Evolutionary conservation across 345 rosid species (phyloP), one percentile per base, ranked within the genome.

Genomic region (Sisymbrium altissimum): DNA sequence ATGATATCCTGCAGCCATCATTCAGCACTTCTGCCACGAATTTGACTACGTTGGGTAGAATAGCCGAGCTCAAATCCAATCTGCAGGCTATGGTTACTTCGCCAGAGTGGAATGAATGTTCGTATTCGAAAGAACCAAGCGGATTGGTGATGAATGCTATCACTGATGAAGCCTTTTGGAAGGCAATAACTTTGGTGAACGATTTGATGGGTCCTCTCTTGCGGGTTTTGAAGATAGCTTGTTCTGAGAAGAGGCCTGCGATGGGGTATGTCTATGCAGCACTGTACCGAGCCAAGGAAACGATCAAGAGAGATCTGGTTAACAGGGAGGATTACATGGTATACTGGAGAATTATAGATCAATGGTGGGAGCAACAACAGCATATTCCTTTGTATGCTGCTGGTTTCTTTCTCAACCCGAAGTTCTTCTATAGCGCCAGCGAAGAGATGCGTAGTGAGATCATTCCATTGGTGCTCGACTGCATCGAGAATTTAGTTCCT

Each of bases 351-450:
- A 86, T 86, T 40, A 88, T 94, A 39, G 93, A 94, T 80, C 82
- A 68, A 13, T 79, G 96, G 83, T 94, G 96, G 97, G 84, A 79
- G 60, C 90, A 76, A 39, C 92, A 82, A 36, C 79, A 81, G 64
- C 83, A 80, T 59, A 81, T 81, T 80, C 93, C 95, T 70, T 86
- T 91, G 69, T 87, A 85, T 66, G 88, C 83, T 64, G 93, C 96
- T 1, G 96, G 97, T 58, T 94, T 94, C 83, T 91, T 82, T 81
- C 93, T 94, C 38, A 91, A 91, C 76, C 98, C 98, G 6, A 91
- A 85, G 64, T 89, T 89, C 81, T 94, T 85, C 66, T 89, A 89
- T 54, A 84, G 81, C 60, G 72, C 83, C 18, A 81, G 71, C 18
- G 98, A 86, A 69, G 97, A 88, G 53, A 66, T 84, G 77, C 89